Evolutionary conservation across 768 basidiomycete genomes (phyloP).

Genomic region (Termitomyces sp.): DNA sequence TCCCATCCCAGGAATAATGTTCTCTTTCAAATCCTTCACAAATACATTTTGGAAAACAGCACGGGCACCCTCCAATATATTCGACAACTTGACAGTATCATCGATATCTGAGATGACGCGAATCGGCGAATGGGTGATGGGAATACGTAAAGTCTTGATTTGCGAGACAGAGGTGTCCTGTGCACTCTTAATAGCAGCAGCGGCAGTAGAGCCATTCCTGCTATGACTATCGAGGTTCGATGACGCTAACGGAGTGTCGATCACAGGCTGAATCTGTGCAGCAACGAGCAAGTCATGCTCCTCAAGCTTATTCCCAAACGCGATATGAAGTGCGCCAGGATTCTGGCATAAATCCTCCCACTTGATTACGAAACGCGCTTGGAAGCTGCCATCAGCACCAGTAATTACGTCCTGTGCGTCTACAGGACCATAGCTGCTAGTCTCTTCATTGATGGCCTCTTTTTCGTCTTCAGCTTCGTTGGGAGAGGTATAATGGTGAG

Average conservation of each 20-base stretch:
- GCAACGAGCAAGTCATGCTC: conserved; percentile 53
- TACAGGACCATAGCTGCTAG: conserved; percentile 38
- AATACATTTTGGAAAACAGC: conserved; percentile 90
- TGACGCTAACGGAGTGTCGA: conserved; percentile 6
- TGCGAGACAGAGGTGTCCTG: neutral
- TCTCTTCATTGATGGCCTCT: conserved; percentile 21
- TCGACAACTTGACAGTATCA: conserved; percentile 83
- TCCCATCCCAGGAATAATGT: conserved; percentile 77
- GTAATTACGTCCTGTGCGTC: conserved; percentile 48
- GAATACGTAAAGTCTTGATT: conserved; percentile 29
- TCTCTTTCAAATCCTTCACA: conserved; percentile 75
- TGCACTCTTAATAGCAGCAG: neutral
- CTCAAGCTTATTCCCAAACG: conserved; percentile 43
- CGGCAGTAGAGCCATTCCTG: neutral
- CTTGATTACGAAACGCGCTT: conserved; percentile 49
- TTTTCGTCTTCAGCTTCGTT: conserved; percentile 19
- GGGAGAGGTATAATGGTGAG: conserved; percentile 19
- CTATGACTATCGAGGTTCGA: neutral
- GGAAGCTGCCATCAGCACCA: conserved; percentile 68
- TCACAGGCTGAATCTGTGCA: conserved; percentile 43
- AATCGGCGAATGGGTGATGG: conserved; percentile 57
- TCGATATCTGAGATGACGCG: conserved; percentile 92
- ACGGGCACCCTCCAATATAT: conserved; percentile 73
- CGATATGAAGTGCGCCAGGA: conserved; percentile 49
- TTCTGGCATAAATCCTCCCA: conserved; percentile 70